Conservation (phyloP, 1,284 basidiomycete species). For the Coriolopsis trogii region DNA sequence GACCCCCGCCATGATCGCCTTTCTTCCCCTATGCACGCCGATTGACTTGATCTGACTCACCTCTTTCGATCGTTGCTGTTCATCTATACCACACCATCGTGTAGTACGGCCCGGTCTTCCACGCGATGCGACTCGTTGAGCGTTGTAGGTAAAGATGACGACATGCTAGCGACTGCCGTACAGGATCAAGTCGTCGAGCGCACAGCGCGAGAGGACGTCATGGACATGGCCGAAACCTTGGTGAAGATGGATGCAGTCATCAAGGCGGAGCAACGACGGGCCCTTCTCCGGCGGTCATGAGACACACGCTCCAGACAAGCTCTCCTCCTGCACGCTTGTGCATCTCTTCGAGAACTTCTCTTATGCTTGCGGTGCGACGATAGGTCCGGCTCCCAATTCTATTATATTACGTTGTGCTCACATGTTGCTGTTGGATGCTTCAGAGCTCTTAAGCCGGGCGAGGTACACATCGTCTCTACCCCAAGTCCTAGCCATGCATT, state of each 20-base stretch:
- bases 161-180: no score
- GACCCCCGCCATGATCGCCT: background rate
- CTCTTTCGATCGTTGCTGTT: no score
- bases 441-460: background rate
- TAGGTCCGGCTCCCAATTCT: background rate
- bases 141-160: no score
- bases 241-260: no score
- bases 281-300: constrained; percentile 7
- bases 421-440: constrained; percentile 1
- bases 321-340: background rate
- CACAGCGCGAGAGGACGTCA: no score
- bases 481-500: constrained; percentile 1
- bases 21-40: background rate
- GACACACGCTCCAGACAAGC: constrained; percentile 1
- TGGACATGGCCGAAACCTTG: no score
- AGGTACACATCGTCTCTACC: background rate
- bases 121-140: no score
- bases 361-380: background rate
- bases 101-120: no score
- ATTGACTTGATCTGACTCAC: constrained; percentile 14
- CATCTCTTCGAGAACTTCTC: background rate
- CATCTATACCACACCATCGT: no score
- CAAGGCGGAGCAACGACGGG: background rate
- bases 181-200: no score
- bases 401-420: constrained; percentile 1